Base-by-base conservation (phyloP, 2,329 filamentous ascomycete genomes). In the Stylonectria norvegica region DNA sequence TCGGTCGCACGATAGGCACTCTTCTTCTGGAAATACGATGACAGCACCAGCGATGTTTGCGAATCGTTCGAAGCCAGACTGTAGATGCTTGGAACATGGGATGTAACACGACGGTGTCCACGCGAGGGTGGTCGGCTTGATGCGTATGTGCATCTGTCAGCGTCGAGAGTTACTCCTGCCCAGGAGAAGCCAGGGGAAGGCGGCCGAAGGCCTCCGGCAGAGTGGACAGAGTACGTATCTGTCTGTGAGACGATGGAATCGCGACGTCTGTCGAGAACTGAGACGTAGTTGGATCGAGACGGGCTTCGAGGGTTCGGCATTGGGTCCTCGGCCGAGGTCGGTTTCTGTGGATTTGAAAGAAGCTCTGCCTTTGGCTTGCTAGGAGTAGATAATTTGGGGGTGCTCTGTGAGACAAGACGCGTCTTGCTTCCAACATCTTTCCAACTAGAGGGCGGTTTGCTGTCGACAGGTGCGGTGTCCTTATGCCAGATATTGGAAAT, bases 31-130 rank as follows among this genome's bases (percentile, higher is more conserved):
- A 69, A 68, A 36, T 71, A 72, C 0, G 73, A 67, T 0, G 74
- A 72, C 6, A 77, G 56, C 0, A 76, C 62, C 5, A 81, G 59
- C 0, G 78, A 80, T 3, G 70, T 66, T 43, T 78, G 71, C 0
- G 77, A 81, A 36, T 70, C 73, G 45, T 73, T 76, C 0, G 77
- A 76, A 15, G 69, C 70, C 3, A 83, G 60, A 4, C 78, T 84
- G 54, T 83, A 83, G 12, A 83, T 73, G 47, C 79, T 84, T 2
- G 71, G 69, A 1, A 68, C 65, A 42, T 71, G 61, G 11, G 61
- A 58, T 18, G 49, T 39, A 9, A 45, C 48, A 20, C 53, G 58
- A 11, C 51, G 52, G 34, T 59, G 59, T 14, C 41, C 40, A n/a
- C n/a, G n/a, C n/a, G n/a, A n/a, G n/a, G n/a, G n/a, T n/a, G n/a